These are phyloP conservation scores for Sporisorium iseilematis-ciliati DNA, from an alignment of 1,284 basidiomycete genomes.

Conservation along the genomic window DNA sequence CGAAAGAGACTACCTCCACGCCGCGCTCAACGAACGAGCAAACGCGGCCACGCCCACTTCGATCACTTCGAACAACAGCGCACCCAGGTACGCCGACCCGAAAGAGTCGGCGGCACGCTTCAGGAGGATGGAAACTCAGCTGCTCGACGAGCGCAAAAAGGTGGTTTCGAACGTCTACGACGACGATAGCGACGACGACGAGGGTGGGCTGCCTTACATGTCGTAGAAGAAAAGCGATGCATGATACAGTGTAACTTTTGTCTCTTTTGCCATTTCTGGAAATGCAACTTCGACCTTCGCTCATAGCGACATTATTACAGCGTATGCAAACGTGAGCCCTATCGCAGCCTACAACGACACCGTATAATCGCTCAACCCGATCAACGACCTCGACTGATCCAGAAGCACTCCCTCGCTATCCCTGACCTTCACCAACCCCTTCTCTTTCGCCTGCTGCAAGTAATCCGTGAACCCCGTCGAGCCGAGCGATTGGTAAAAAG, in stretches of 20 bases:
- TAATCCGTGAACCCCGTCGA: slow-evolving; percentile 48
- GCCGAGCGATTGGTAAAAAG: slow-evolving; percentile 46
- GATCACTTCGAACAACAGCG: slow-evolving; percentile 12
- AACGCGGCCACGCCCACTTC: slow-evolving; percentile 19
- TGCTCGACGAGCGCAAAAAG: slow-evolving; percentile 34
- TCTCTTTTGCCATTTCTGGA: not conserved
- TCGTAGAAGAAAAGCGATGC: not conserved
- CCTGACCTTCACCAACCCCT: slow-evolving; percentile 27
- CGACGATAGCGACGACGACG: slow-evolving; percentile 29
- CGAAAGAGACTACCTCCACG: slow-evolving; percentile 14
- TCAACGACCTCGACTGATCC: slow-evolving; percentile 3
- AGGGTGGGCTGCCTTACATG: slow-evolving; percentile 43
- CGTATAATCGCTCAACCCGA: slow-evolving; percentile 35
- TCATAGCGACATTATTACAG: not conserved
- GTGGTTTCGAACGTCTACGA: slow-evolving; percentile 20
- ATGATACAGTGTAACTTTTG: not conserved
- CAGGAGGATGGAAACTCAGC: slow-evolving; percentile 33
- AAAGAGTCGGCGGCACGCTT: slow-evolving; percentile 34
- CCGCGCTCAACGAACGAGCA: slow-evolving; percentile 11
- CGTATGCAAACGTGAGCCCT: no score
- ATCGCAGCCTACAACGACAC: slow-evolving; percentile 14
- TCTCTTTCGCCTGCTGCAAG: slow-evolving; percentile 39
- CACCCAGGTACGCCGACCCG: slow-evolving; percentile 36
- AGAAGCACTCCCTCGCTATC: slow-evolving; percentile 20
- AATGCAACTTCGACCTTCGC: not conserved